Evolutionary conservation across 305 asterid species (phyloP), one percentile per base, ranked within the genome.

Genomic region (Solanum hybrid): DNA sequence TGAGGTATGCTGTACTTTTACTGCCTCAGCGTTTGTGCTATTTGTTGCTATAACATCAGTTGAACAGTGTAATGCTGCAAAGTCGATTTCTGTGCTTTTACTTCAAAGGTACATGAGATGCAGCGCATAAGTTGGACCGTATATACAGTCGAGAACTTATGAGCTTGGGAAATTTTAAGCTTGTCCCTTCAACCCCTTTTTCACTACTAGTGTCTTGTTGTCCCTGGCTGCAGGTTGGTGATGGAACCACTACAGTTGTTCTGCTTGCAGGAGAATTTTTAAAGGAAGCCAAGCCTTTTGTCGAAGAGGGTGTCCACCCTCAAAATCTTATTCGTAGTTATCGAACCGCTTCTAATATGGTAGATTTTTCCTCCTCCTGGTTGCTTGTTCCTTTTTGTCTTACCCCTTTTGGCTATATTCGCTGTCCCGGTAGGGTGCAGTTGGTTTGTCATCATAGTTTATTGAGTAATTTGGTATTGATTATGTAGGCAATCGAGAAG

Each of bases 221-320:
- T 85, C 32, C n/a, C 31, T 60, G 22, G 1, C 51, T 90, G 90
- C 95, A 96, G 99, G 99, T 97, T 92, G 99, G 99, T 88, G 99
- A 98, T 92, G 99, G 99, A 86, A 98, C 99, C 84, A 98, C 99
- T 72, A 98, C 99, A 4, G 99, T 98, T 31, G 99, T 98, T 90
- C 93, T 98, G 89, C 98, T 98, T 86, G 99, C 99, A 38, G 98
- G 98, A 88, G 99, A 98, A 90, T 98, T 96, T 90, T 90, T 98
- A 91, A 96, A 94, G 95, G 99, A 96, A 93, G 99, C 99, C 78
- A 98, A 96, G 89, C 99, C 99, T 88, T 98, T 96, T 90, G 89
- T 98, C 90, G 99, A 98, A 91, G 99, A 98, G 92, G 99, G 99
- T 78, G 99, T 98, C 87, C 99, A 96, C 90, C 95, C 99, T 76